Evolutionary conservation across 192 early-diverging fungal species (phyloP).

Genomic region (Backusella australiensis): DNA sequence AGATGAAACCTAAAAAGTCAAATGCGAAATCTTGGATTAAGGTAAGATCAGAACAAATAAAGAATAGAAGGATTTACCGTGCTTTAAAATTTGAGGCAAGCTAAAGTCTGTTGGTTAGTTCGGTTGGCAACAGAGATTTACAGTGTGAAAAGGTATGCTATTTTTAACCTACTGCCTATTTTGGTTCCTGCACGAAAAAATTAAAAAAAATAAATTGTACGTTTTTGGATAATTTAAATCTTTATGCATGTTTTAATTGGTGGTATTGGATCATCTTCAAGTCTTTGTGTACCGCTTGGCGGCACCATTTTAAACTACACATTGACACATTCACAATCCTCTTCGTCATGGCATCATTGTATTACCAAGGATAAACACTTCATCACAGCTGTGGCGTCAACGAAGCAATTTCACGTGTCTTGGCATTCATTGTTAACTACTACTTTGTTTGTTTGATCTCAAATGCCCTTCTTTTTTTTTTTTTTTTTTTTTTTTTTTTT

Average conservation of each 20-base stretch:
- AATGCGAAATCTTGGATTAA: not conserved
- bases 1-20: slow-evolving; percentile 1
- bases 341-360: not conserved
- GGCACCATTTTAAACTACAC: not conserved
- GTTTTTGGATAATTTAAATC: slow-evolving; percentile 3
- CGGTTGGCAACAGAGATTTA: not conserved
- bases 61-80: not conserved
- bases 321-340: not conserved
- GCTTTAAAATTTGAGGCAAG: not conserved
- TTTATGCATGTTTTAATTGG: not conserved
- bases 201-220: not conserved
- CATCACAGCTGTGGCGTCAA: not conserved
- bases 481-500: not conserved
- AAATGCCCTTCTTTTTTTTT: not conserved
- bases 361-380: not conserved
- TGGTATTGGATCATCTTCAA: not conserved
- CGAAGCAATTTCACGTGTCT: not conserved
- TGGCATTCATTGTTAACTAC: not conserved
- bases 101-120: not conserved
- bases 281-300: not conserved
- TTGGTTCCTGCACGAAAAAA: not conserved
- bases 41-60: not conserved
- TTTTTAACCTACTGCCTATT: not conserved
- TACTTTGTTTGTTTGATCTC: not conserved
- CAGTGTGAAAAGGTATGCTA: not conserved